Percentiles rank a stretch among this genome's conserved stretches.
phyloP scores from a whole-genome alignment of 176 grass and related monocot genomes.

The Carex cristatella region DNA sequence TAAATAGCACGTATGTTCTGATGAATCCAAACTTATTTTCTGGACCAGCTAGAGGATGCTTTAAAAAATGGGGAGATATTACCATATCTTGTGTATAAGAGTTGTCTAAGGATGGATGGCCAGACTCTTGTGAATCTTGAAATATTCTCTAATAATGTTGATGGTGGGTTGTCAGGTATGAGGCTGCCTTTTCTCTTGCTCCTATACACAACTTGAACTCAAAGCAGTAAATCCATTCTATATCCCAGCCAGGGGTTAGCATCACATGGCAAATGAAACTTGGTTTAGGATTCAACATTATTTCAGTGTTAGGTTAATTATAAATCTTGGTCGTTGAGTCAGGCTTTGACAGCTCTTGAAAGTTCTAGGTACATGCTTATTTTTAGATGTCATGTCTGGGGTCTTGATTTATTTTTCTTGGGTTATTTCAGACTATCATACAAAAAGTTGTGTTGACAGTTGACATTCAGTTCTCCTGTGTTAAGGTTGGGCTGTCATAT shows the following conservation, averaged over 20 bases:
- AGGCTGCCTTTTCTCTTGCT: neutral
- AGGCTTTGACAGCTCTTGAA: neutral
- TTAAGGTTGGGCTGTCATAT: neutral
- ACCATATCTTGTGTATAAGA: slow-evolving; percentile 79
- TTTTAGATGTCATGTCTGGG: neutral
- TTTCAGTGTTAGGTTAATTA: neutral
- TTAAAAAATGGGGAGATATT: slow-evolving; percentile 80
- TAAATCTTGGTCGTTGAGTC: neutral
- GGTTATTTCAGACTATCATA: neutral
- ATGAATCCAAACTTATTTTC: slow-evolving; percentile 22
- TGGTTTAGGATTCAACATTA: neutral
- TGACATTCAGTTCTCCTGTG: neutral
- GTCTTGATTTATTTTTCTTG: neutral
- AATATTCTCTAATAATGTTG: slow-evolving; percentile 79
- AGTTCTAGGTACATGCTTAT: neutral
- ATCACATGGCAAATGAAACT: neutral
- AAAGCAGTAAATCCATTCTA: neutral
- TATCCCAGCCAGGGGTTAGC: neutral
- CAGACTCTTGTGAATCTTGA: slow-evolving; percentile 97
- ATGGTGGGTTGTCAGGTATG: slow-evolving; percentile 72
- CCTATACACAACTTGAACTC: neutral
- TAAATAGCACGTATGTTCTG: neutral
- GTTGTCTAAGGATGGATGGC: slow-evolving; percentile 90
- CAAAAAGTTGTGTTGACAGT: neutral
- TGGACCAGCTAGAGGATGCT: slow-evolving; percentile 63